phyloP scores from a whole-genome alignment of 2,329 filamentous ascomycete species.

The Phialophora chinensis region DNA sequence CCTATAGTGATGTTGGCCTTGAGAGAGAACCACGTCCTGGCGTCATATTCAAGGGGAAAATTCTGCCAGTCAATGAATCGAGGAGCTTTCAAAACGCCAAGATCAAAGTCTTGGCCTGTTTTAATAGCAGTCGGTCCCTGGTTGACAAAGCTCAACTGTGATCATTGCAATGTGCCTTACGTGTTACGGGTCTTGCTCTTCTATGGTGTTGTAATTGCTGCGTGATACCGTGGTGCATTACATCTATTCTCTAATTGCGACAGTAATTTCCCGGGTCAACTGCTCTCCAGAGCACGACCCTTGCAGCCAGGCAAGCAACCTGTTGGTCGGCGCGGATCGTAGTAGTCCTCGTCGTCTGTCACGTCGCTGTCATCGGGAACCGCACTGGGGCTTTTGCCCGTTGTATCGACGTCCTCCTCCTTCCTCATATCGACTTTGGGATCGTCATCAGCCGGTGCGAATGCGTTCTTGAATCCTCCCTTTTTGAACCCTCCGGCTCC shows the following conservation, averaged over 20 bases:
- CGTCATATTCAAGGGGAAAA: neutral
- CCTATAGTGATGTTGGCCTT: neutral
- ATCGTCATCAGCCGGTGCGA: conserved; percentile 43
- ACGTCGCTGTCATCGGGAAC: conserved; percentile 68
- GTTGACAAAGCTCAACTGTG: neutral
- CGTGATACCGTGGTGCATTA: neutral
- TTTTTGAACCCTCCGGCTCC: conserved; percentile 69
- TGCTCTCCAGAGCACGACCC: conserved; percentile 16
- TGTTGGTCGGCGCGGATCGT: conserved; percentile 60
- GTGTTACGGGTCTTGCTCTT: neutral
- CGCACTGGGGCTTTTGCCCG: conserved; percentile 41
- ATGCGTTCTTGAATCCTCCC: conserved; percentile 82
- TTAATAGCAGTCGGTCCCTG: neutral
- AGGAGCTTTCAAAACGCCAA: neutral
- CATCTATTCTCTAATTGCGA: neutral
- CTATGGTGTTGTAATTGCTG: neutral
- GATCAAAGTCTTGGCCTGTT: neutral
- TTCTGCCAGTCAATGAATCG: neutral
- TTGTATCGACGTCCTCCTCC: conserved; percentile 50
- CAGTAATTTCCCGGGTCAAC: conserved; percentile 12
- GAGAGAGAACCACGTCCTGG: neutral
- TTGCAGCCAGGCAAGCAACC: conserved; percentile 53
- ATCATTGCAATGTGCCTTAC: neutral
- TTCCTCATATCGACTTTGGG: conserved; percentile 47
- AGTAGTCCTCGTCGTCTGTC: conserved; percentile 68